Conservation (phyloP, 306 rosid genomes). For the Luffa acutangula region DNA sequence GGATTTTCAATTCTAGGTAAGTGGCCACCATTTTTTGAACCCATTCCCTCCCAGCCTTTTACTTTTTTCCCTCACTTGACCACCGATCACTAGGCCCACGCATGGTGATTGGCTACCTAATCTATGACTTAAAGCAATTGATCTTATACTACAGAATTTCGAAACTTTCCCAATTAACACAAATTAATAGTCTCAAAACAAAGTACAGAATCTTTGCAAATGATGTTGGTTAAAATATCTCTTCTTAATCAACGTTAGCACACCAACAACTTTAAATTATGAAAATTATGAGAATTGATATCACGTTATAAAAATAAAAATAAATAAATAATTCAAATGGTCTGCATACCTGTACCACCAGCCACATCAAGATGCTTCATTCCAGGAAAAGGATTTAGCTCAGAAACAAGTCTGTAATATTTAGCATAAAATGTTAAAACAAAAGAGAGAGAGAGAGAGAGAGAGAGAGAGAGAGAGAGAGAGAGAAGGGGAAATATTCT, state of each 20-base stretch:
- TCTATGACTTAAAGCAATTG: background rate
- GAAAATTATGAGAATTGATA: constrained; percentile 1
- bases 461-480: background rate
- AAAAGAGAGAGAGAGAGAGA: background rate
- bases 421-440: constrained; percentile 12
- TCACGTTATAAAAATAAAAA: background rate
- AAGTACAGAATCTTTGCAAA: background rate
- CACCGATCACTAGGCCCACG: background rate
- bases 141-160: background rate
- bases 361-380: constrained; percentile 97
- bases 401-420: constrained; percentile 64
- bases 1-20: no score
- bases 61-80: background rate
- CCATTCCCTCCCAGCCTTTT: background rate
- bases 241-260: background rate
- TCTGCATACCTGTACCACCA: constrained; percentile 81
- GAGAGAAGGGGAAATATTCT: background rate
- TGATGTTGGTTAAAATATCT: background rate
- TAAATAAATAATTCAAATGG: background rate
- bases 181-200: background rate
- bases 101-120: background rate
- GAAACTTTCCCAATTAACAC: background rate
- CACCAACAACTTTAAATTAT: background rate
- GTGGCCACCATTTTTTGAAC: background rate
- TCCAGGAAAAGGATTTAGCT: constrained; percentile 87